Evolutionary conservation across 2,329 filamentous ascomycete genomes (phyloP), one percentile per base, ranked within the genome.

Genomic region (Orbilia ellipsospora): DNA sequence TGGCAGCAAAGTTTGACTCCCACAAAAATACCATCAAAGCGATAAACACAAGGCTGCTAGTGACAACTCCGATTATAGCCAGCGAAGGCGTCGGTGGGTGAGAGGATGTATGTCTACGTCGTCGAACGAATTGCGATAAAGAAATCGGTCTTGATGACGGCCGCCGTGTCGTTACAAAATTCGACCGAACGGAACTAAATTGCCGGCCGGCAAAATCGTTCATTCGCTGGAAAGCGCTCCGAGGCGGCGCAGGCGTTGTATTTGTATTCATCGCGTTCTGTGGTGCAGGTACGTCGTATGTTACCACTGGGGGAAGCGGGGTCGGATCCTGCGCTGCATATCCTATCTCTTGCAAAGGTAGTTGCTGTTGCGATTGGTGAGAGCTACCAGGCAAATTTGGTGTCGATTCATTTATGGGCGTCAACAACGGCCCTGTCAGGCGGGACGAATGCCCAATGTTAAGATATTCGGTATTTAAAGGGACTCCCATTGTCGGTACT

Each of bases 11-110:
- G 13, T 51, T 69, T 4, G 72, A 75, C 13, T 69, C 72, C 51
- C 51, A 75, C n/a, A 75, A 12, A 44, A 75, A 75, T 7, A 54
- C 52, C 57, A 75, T 64, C 12, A 75, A 26, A 8, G 72, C 64
- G 60, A 75, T 75, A 26, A 75, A 69, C 4, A 75, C 72, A 0
- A 75, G 59, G 13, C 50, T 36, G 45, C 72, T 75, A 13, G 72
- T 75, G 8, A 75, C 72, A 4, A 75, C 20, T 15, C 72, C 72
- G 18, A 75, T 63, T 8, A 75, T 75, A 5, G 72, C 64, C 8
- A 75, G 57, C n/a, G 62, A 64, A 8, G 72, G 72, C 40, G 72
- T 75, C 26, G 72, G 72, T 36, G 72, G 72, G 36, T 68, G 72
- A 26, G 63, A 59, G 23, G 65, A 54, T 8, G 36, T 52, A 26